Evolutionary conservation across 768 basidiomycete genomes (phyloP).

Genomic region (Baorangia bicolor): DNA sequence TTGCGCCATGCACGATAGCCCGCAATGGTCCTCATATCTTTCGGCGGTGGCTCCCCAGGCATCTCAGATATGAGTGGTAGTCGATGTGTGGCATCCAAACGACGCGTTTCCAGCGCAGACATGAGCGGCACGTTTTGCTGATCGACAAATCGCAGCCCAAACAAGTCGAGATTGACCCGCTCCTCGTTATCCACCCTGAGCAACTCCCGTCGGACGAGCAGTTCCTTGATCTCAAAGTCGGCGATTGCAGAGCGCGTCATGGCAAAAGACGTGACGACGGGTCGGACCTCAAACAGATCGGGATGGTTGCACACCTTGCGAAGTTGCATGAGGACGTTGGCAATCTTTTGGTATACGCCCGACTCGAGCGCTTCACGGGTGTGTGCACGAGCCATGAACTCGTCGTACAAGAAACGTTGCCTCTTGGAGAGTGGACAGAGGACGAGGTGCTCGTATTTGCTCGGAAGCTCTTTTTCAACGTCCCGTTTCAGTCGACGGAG

Average conservation of each 20-base stretch:
- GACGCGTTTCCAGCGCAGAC: constrained; percentile 50
- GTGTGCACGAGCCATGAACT: constrained; percentile 88
- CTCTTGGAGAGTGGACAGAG: constrained; percentile 87
- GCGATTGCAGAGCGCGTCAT: constrained; percentile 74
- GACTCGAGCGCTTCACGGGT: constrained; percentile 81
- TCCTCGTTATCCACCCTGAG: constrained; percentile 54
- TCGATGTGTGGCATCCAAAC: constrained; percentile 57
- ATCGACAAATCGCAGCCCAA: constrained; percentile 64
- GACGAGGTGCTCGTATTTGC: constrained; percentile 89
- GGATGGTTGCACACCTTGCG: constrained; percentile 97
- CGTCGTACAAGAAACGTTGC: constrained; percentile 94
- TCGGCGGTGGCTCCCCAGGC: constrained; percentile 64
- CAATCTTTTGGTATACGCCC: constrained; percentile 84
- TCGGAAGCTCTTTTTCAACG: constrained; percentile 93
- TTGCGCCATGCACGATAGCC: constrained; percentile 63
- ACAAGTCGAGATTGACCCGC: constrained; percentile 54
- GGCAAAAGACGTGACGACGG: constrained; percentile 74
- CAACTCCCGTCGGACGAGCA: constrained; percentile 78
- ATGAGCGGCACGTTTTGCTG: constrained; percentile 53
- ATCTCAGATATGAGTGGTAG: constrained; percentile 54
- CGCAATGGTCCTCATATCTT: constrained; percentile 70
- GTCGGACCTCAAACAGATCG: constrained; percentile 86
- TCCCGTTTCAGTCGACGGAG: constrained; percentile 96
- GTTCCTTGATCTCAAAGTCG: constrained; percentile 83
- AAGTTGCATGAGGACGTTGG: constrained; percentile 97